Evolutionary conservation across 345 rosid genomes (phyloP), one percentile per base, ranked within the genome.

Genomic region (Eucalyptus shirleyi): DNA sequence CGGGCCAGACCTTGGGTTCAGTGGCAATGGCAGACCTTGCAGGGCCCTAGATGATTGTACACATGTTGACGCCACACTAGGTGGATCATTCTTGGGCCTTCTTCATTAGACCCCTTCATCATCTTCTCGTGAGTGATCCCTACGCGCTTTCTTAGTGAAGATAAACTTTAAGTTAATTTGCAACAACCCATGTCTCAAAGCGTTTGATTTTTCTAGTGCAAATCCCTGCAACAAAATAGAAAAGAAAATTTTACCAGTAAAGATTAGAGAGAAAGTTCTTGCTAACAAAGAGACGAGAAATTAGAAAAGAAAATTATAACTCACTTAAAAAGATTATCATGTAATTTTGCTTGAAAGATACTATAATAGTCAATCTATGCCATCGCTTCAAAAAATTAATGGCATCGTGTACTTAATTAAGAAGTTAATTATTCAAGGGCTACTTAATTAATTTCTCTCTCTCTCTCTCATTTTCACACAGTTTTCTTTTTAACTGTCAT

Each of bases 11-110:
- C 34, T 87, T 88, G 6, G 89, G n/a, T 30, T 89, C 81, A 4
- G 86, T 10, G 2, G 77, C 51, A 62, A 49, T 80, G 26, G 86
- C 45, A 15, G 55, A 69, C 53, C 55, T 56, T 1, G 53, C 69
- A 4, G 91, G 87, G 17, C 89, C 89, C 7, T 86, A 87, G 69
- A 93, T 91, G 26, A 93, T 91, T 23, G 92, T 87, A 49, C 94
- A 91, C 0, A 89, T 88, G 59, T 92, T 89, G 6, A 91, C 92
- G 12, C 89, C 88, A 13, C 92, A 92, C 3, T 89, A 89, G 53
- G 89, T 90, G 9, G 89, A 50, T 42, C 92, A 93, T 44, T 93
- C 93, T 14, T 77, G 55, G 7, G 89, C 90, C 51, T 93, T 93
- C 89, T 93, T 93, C 30, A 53, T 40, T 72, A 93, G 60, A 14